Evolutionary conservation across 371 early-diverging fungal genomes (phyloP).

Genomic region (Zychaea mexicana): DNA sequence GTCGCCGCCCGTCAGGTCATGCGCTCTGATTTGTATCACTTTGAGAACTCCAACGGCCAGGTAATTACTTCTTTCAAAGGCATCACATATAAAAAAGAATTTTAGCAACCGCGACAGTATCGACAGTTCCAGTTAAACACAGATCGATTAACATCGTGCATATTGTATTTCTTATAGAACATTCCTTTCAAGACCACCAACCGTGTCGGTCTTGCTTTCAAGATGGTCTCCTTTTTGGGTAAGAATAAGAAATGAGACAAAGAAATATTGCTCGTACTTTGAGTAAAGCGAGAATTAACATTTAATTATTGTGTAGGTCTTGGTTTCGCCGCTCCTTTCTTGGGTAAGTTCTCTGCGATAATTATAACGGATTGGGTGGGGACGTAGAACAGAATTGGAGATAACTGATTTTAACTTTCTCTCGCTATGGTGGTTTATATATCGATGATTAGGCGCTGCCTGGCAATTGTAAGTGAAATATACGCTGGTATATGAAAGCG

Average conservation of each 20-base stretch:
- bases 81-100: neutral
- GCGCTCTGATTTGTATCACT: slow-evolving; percentile 56
- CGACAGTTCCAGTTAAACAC: no score
- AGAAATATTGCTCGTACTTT: no score
- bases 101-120: neutral
- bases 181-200: slow-evolving; percentile 67
- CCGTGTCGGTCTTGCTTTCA: slow-evolving; percentile 60
- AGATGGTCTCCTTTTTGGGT: slow-evolving; percentile 54
- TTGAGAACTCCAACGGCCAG: slow-evolving; percentile 48
- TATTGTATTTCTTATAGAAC: slow-evolving; percentile 37
- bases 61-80: slow-evolving; percentile 25
- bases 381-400: no score
- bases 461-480: slow-evolving; percentile 33
- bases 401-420: no score
- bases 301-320: no score
- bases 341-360: slow-evolving; percentile 39
- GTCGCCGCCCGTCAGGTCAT: slow-evolving; percentile 41
- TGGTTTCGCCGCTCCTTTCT: slow-evolving; percentile 63
- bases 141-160: neutral
- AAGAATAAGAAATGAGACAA: no score
- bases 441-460: slow-evolving; percentile 11
- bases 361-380: no score
- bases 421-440: no score
- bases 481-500: no score
- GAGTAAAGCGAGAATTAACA: no score